These are phyloP conservation scores for Pseudonectria foliicola DNA, from an alignment of 2,329 filamentous ascomycete genomes.

Conservation along the genomic window DNA sequence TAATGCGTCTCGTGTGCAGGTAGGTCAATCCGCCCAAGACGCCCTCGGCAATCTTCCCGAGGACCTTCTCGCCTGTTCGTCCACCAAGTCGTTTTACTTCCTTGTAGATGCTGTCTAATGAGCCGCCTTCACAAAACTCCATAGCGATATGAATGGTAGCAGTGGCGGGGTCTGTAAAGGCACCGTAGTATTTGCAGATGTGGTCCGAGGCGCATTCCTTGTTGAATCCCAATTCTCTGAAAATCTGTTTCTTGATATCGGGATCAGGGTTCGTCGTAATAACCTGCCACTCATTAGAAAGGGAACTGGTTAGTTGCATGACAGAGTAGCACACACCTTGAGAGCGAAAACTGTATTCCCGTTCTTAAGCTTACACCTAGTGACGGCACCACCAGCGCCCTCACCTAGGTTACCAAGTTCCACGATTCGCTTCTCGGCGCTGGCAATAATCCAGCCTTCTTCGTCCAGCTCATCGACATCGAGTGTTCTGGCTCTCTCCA, in stretches of 20 bases:
- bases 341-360: conserved; percentile 93
- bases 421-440: conserved; percentile 76
- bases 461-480: conserved; percentile 95
- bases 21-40: conserved; percentile 92
- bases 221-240: conserved; percentile 94
- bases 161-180: conserved; percentile 91
- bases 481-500: conserved; percentile 74
- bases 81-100: conserved; percentile 95
- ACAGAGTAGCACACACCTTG: conserved; percentile 57
- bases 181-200: conserved; percentile 96
- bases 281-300: conserved; percentile 52
- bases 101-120: conserved; percentile 91
- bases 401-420: conserved; percentile 89
- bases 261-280: conserved; percentile 98
- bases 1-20: conserved; percentile 91
- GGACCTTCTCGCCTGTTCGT: conserved; percentile 90
- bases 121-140: conserved; percentile 98
- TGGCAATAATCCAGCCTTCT: conserved; percentile 90
- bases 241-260: conserved; percentile 96
- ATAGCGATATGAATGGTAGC: conserved; percentile 97
- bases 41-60: conserved; percentile 94
- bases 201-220: conserved; percentile 93
- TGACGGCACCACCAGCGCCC: conserved; percentile 92
- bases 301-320: neutral
- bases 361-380: conserved; percentile 78